These are phyloP conservation scores for Polygonum aviculare DNA, from an alignment of 148 eudicot genomes.

Conservation along the genomic window DNA sequence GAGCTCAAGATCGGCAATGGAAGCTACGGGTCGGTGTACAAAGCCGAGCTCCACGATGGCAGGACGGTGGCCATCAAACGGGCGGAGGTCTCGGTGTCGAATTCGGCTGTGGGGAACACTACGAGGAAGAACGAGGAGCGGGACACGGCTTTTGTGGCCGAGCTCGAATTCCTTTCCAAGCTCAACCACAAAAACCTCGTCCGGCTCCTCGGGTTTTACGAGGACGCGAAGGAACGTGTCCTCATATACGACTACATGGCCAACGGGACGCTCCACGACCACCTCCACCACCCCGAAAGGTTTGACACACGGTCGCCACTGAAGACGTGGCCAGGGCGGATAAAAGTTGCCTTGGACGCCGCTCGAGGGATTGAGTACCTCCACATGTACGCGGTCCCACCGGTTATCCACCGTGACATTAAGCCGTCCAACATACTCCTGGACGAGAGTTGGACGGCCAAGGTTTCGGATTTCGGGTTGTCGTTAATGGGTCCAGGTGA, in stretches of 20 bases:
- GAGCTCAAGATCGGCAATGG: slow-evolving; percentile 60
- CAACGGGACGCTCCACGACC: slow-evolving; percentile 65
- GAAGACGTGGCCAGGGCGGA: slow-evolving; percentile 55
- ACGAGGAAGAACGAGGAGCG: slow-evolving; percentile 42
- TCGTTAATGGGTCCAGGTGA: slow-evolving; percentile 59
- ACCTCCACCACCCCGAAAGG: slow-evolving; percentile 44
- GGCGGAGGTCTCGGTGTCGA: slow-evolving; percentile 30
- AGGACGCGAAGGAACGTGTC: slow-evolving; percentile 51
- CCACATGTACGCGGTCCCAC: slow-evolving; percentile 64
- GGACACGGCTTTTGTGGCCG: slow-evolving; percentile 59
- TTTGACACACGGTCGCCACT: slow-evolving; percentile 23
- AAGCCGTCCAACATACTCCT: slow-evolving; percentile 83
- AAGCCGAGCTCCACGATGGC: slow-evolving; percentile 41
- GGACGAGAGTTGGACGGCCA: slow-evolving; percentile 59
- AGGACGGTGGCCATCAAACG: slow-evolving; percentile 70
- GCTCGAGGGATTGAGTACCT: slow-evolving; percentile 89
- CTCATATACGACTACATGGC: slow-evolving; percentile 69
- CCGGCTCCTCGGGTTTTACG: slow-evolving; percentile 53
- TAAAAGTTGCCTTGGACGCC: slow-evolving; percentile 69
- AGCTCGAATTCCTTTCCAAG: slow-evolving; percentile 67
- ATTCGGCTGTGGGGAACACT: neutral
- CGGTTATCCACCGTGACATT: slow-evolving; percentile 81
- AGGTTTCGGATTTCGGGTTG: slow-evolving; percentile 84
- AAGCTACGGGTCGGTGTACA: slow-evolving; percentile 81
- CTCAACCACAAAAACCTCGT: slow-evolving; percentile 84